Evolutionary conservation across 768 basidiomycete species (phyloP), one percentile per base, ranked within the genome.

Genomic region (Clavulina sp.): DNA sequence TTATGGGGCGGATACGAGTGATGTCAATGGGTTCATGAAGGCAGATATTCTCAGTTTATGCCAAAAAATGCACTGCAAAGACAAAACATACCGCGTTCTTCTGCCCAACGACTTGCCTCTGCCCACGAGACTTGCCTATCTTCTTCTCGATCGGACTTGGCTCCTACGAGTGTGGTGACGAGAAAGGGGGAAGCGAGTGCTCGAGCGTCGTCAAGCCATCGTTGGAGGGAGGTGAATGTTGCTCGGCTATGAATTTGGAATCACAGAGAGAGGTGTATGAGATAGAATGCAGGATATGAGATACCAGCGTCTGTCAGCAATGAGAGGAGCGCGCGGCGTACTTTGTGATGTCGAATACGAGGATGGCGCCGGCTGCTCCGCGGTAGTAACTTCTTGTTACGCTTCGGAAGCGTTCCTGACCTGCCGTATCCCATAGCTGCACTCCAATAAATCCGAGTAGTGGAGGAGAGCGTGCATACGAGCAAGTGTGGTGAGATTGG

Each of bases 371-470:
- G 7, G 85, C 84, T 40, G 93, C 89, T 13, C 91, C 91, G 41
- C 92, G 80, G 67, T 96, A 97, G 66, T 97, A 96, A 59, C 87
- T 91, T 55, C 92, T 76, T 5, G 92, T 95, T 32, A 91, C 87
- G 23, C 86, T 88, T 80, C 89, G 74, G 64, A 93, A 92, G 56
- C 92, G 74, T 66, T 95, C 92, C 67, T 96, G 93, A 18, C 93
- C 93, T 30, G 92, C 93, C 21, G 89, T 92, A 64, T 95, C 92
- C 92, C 93, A 96, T 43, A 93, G 68, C 88, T 93, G 57, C n/a
- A n/a, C n/a, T n/a, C n/a, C n/a, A n/a, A n/a, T n/a, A n/a, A n/a
- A n/a, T n/a, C n/a, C n/a, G n/a, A n/a, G n/a, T n/a, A n/a, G n/a
- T n/a, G 38, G 23, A 53, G 48, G 50, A 41, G 36, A 13, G 21